Evolutionary conservation across 1,284 basidiomycete genomes (phyloP).

Genomic region (Rhizoctonia solani): DNA sequence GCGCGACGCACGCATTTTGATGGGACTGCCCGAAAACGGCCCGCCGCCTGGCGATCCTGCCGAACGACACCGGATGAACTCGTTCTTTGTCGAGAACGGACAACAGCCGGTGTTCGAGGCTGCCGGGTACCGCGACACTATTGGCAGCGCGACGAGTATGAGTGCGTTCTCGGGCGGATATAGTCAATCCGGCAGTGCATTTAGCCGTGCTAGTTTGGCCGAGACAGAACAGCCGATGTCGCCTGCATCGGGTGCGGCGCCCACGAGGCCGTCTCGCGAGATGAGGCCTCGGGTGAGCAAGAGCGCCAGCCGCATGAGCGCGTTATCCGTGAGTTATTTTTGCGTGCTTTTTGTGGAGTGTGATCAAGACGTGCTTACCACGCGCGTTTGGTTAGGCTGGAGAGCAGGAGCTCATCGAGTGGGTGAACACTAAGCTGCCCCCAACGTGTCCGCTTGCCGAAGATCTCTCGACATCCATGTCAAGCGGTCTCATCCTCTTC

Average conservation of each 20-base stretch:
- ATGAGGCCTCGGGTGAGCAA: slow-evolving; percentile 43
- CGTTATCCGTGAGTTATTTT: slow-evolving; percentile 12
- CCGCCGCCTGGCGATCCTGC: slow-evolving; percentile 10
- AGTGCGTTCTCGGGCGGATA: too few relatives aligned
- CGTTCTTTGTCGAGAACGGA: slow-evolving; percentile 24
- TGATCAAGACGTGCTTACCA: background rate
- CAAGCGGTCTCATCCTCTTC: slow-evolving; percentile 69
- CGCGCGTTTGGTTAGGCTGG: slow-evolving; percentile 8
- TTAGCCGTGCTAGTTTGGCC: slow-evolving; percentile 45
- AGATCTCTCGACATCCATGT: slow-evolving; percentile 51
- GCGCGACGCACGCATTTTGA: slow-evolving; percentile 80
- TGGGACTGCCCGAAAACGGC: slow-evolving; percentile 56
- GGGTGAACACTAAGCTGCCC: slow-evolving; percentile 85
- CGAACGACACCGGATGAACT: slow-evolving; percentile 30
- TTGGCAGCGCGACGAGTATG: slow-evolving; percentile 14
- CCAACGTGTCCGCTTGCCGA: slow-evolving; percentile 62
- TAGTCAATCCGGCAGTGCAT: too few relatives aligned
- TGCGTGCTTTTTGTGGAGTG: too few relatives aligned
- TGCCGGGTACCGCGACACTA: slow-evolving; percentile 40
- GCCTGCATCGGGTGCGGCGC: slow-evolving; percentile 27
- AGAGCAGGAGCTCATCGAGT: slow-evolving; percentile 66
- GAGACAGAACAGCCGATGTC: slow-evolving; percentile 42
- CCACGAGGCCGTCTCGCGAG: slow-evolving; percentile 34
- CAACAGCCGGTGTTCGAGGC: slow-evolving; percentile 45
- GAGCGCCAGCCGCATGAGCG: slow-evolving; percentile 8